phyloP scores from a whole-genome alignment of 2,329 filamentous ascomycete species.

The Mycogone perniciosa region DNA sequence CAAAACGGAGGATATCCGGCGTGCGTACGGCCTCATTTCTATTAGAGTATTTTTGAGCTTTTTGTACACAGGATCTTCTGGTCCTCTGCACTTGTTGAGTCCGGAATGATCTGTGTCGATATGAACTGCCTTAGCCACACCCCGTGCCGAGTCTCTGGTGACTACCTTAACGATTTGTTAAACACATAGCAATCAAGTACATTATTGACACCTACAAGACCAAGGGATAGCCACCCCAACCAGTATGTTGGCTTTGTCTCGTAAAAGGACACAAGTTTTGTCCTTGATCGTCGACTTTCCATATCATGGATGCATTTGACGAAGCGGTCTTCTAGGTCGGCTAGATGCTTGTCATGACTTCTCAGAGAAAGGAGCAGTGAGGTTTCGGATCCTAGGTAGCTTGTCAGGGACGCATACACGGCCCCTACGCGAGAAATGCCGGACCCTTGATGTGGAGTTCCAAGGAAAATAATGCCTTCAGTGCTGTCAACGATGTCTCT shows the following conservation, averaged over 20 bases:
- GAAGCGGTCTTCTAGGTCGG: conserved; percentile 2
- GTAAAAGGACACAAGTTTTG: conserved; percentile 13
- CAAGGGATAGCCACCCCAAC: conserved; percentile 10
- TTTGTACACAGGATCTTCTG: conserved; percentile 9
- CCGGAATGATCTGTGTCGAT: conserved; percentile 17
- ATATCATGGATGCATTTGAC: neutral
- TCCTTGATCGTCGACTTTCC: neutral
- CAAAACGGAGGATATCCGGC: neutral
- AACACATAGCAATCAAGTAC: neutral
- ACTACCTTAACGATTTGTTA: conserved; percentile 7
- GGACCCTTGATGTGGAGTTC: conserved; percentile 15
- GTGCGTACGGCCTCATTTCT: neutral
- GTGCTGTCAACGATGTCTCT: conserved; percentile 11
- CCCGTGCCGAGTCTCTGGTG: conserved; percentile 8
- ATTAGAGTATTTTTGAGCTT: neutral
- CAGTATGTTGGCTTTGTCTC: conserved; percentile 16
- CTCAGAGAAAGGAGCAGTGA: conserved; percentile 9
- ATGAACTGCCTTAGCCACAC: neutral
- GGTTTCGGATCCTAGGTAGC: conserved; percentile 13
- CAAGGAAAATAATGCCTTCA: conserved; percentile 15
- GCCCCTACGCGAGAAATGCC: conserved; percentile 6
- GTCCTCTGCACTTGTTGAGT: conserved; percentile 14
- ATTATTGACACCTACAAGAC: conserved; percentile 10
- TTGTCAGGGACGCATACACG: conserved; percentile 4
- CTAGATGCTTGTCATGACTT: conserved; percentile 5